Evolutionary conservation across 2,329 filamentous ascomycete species (phyloP).

Genomic region (Ciborinia camelliae): DNA sequence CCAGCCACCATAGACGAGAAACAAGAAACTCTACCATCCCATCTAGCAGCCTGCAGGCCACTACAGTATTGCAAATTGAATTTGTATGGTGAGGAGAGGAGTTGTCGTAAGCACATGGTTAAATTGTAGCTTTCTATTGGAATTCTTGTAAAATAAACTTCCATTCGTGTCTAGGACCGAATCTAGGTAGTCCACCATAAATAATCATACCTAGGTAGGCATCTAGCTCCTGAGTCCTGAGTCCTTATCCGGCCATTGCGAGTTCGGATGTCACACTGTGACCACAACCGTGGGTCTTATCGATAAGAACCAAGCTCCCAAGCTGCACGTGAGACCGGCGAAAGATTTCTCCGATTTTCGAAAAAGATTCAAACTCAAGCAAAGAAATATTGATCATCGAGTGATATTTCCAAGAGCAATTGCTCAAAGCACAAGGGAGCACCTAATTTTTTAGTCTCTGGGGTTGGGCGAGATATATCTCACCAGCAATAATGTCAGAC

Average conservation of each 20-base stretch:
- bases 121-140: no score
- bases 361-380: conserved; percentile 11
- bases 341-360: conserved; percentile 13
- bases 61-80: no score
- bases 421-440: neutral
- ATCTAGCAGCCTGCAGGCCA: no score
- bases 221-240: no score
- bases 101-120: no score
- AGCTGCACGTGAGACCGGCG: neutral
- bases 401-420: conserved; percentile 3
- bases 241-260: conserved; percentile 4
- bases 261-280: neutral
- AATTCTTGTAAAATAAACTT: no score
- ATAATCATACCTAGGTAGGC: no score
- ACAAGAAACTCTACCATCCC: no score
- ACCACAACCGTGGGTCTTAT: neutral
- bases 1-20: no score
- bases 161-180: no score
- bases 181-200: no score
- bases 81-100: no score
- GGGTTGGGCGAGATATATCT: neutral
- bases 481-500: conserved; percentile 11
- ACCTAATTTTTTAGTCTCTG: neutral
- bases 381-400: neutral
- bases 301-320: neutral